Base-by-base conservation (phyloP, 345 rosid genomes). In the Heritiera littoralis region DNA sequence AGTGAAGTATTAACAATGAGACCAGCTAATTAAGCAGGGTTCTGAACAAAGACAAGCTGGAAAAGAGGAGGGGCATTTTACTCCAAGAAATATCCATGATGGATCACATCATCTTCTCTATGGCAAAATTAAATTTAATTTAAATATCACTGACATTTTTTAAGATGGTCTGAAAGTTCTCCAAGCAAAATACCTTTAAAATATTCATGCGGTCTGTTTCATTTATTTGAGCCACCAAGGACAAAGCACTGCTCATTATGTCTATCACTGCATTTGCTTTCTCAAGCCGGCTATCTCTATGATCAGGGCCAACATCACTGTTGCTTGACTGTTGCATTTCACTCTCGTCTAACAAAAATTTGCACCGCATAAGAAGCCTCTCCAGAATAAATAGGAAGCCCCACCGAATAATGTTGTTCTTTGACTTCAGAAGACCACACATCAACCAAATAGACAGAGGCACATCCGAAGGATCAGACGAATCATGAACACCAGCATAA, bases 301-400 rank as follows among this genome's bases (percentile, higher is more conserved):
- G 78, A 56, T 85, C 88, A 68, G 60, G 85, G 73, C 80, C 80
- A 81, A 84, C 81, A 86, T 73, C 81, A 78, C 78, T 82, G 85
- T 84, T 80, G 71, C 79, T 83, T 75, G 88, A 79, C 18, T 72
- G 89, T 83, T 88, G 94, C 86, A 88, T 86, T 83, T 91, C 98
- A 84, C 89, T 86, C 88, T 92, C 98, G 77, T 96, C 99, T 83
- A 96, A 80, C 83, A 96, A 83, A 88, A 90, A 92, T 81, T 96
- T 96, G 85, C 97, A 94, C 49, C 94, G 90, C 93, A 92, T 91
- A 77, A 96, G 99, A 89, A 96, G 97, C 86, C 97, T 90, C 89
- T 96, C 98, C 28, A 96, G 86, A 83, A 96, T 85, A 80, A 89
- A 88, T 66, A 96, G 75, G 83, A 96, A 96, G 41, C 99, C 99